Evolutionary conservation across 345 rosid genomes (phyloP), one percentile per base, ranked within the genome.

Genomic region (Conringia planisiliqua): DNA sequence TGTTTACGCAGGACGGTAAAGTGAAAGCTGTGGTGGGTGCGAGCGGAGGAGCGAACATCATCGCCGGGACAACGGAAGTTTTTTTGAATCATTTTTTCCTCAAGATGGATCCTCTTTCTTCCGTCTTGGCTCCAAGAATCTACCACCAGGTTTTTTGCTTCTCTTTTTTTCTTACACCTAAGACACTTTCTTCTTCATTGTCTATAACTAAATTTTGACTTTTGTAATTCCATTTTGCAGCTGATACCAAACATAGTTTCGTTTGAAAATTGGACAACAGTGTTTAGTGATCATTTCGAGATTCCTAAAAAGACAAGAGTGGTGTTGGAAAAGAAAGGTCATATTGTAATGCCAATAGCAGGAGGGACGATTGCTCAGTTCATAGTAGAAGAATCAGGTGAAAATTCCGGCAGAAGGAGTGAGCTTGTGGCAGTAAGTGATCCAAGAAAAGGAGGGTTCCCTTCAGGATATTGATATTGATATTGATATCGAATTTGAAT

Each of bases 381-480:
- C 26, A 71, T 86, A 17, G 83, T 83, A 60, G 80, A 81, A 14
- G 81, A 78, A 40, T 57, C 79, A 6, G 74, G 68, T 2, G 77
- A 54, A 40, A 73, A 51, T 29, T 36, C 52, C n/a, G 24, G 66
- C 18, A 22, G 36, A 43, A 54, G 2, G 26, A 81, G 82, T 62
- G 32, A 47, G 62, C 86, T 86, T 51, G 78, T 80, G 29, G 91
- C 82, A 6, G 86, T 86, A 1, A 85, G 87, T 82, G 91, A 89
- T 72, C 89, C 91, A 9, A 80, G 93, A 77, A 86, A 85, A 71
- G 89, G 91, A 70, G 91, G 91, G 5, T 66, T 76, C 64, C 88
- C 93, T 22, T 81, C 88, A 44, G 93, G 89, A 38, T 85, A 43
- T 57, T 89, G 64, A 82, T 1, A 14, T 63, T 20, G 89, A 38